Base-by-base conservation (phyloP, 1,139 yeast genomes). In the Taiozyma sp. region DNA sequence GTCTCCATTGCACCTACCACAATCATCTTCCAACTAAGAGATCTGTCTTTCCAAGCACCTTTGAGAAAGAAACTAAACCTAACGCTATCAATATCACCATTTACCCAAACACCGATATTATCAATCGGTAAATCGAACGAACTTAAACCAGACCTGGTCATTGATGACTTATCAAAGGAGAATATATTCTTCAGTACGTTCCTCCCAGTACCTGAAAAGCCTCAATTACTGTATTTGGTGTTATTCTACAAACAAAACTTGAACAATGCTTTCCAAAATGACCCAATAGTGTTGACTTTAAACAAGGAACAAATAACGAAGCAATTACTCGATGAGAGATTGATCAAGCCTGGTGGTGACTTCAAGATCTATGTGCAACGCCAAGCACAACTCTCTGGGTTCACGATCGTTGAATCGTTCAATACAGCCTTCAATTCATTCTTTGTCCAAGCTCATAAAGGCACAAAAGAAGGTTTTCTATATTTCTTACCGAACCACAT, bases 381-480 rank as follows among this genome's bases (percentile, higher is more conserved):
- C 46, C 75, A 71, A 51, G 71, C 73, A 3, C 68, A 67, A 19
- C 50, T 72, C 30, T 68, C 73, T 1, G 76, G 76, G 1, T 69
- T 72, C 51, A 66, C 66, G 48, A 66, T 72, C 16, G 51, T 59
- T 1, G 69, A 69, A 47, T 68, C 74, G 4, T 61, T 58, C 48
- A 47, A 56, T 5, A 44, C 53, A 10, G 45, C 42, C 13, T 49
- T 48, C 39, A 53, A 53, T 6, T 63, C 73, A 2, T 76, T 78
- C 51, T 73, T 67, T 53, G 89, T 88, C 6, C 83, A 81, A 41
- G 89, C 96, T 6, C 88, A 91, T 65, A 81, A 86, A 57, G 97
- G 97, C 7, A 85, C 95, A 2, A 88, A 87, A 61, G 98, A 91
- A 61, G 99, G 98, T 0, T 71, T 79, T 2, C 67, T 90, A 22